Percentiles rank a stretch among this genome's conserved stretches.
These are phyloP conservation scores for Mortierella sp. DNA, from an alignment of 371 early-diverging fungal genomes.

Conservation along the genomic window DNA sequence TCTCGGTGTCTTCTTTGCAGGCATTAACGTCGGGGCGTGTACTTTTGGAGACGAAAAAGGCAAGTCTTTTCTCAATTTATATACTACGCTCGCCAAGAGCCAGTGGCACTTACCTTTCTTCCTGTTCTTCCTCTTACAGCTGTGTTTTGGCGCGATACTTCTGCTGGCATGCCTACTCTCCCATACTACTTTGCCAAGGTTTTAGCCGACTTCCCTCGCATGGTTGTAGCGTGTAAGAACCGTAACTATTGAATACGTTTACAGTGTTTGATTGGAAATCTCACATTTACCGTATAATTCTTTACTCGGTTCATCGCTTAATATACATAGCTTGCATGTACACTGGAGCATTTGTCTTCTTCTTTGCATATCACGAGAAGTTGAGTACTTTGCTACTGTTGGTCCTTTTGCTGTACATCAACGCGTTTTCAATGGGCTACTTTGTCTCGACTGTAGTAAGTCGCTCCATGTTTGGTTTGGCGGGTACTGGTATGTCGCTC, in stretches of 20 bases:
- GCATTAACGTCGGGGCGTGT: constrained; percentile 52
- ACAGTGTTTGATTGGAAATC: background rate
- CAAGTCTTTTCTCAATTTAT: background rate
- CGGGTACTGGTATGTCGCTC: constrained; percentile 61
- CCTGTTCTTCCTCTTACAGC: constrained; percentile 12
- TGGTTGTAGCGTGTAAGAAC: constrained; percentile 58
- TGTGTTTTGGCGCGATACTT: constrained; percentile 66
- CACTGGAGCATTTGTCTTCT: constrained; percentile 60
- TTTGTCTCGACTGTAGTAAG: constrained; percentile 58
- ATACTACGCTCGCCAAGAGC: no score
- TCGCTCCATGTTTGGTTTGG: constrained; percentile 55
- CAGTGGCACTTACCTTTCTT: background rate
- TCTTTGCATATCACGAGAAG: constrained; percentile 59
- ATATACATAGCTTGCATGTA: constrained; percentile 55
- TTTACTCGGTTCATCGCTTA: no score
- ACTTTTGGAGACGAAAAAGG: constrained; percentile 56
- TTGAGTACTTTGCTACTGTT: constrained; percentile 28
- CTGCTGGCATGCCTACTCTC: constrained; percentile 61
- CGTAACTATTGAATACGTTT: background rate
- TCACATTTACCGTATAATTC: no score
- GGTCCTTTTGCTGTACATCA: constrained; percentile 39
- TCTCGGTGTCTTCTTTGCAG: constrained; percentile 58
- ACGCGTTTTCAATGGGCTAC: constrained; percentile 58
- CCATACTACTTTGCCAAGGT: constrained; percentile 67
- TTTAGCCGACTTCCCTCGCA: constrained; percentile 65